These are phyloP conservation scores for Arabidopsis lyrata DNA, from an alignment of 441 rosid species.

Conservation along the genomic window DNA sequence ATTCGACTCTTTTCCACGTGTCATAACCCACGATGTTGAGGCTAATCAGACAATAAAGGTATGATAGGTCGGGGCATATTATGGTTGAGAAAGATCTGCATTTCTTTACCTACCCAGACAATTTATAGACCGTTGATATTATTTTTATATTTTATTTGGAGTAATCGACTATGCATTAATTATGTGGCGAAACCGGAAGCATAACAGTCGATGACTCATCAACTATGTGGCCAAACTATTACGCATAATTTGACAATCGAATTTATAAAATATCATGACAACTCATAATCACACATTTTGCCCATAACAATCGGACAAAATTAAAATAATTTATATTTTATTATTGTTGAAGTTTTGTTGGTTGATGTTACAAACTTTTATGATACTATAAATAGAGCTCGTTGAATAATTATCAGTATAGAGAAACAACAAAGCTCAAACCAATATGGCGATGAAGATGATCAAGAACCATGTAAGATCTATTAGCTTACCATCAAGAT, in stretches of 20 bases:
- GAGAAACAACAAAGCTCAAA: slow-evolving; percentile 39
- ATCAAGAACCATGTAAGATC: slow-evolving; percentile 58
- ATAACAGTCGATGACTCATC: slow-evolving; percentile 50
- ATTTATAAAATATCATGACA: slow-evolving; percentile 48
- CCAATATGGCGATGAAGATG: slow-evolving; percentile 47
- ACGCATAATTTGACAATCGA: slow-evolving; percentile 41
- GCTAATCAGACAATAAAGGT: slow-evolving; percentile 32
- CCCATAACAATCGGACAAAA: background rate
- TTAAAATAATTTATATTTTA: slow-evolving; percentile 23
- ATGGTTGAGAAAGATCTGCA: slow-evolving; percentile 44
- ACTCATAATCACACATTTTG: slow-evolving; percentile 43
- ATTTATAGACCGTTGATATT: slow-evolving; percentile 33
- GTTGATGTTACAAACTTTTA: slow-evolving; percentile 19
- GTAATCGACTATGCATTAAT: slow-evolving; percentile 15
- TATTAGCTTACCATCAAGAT: slow-evolving; percentile 69
- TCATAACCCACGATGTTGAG: background rate
- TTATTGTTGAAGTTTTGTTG: slow-evolving; percentile 39
- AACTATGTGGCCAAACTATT: slow-evolving; percentile 33
- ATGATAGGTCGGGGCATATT: slow-evolving; percentile 24
- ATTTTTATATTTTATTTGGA: slow-evolving; percentile 13
- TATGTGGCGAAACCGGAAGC: slow-evolving; percentile 45
- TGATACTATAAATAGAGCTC: slow-evolving; percentile 31
- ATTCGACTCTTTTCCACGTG: slow-evolving; percentile 27
- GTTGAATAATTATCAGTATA: slow-evolving; percentile 40
- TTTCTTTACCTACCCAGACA: slow-evolving; percentile 44